These are phyloP conservation scores for Fusarium kyushuense DNA, from an alignment of 2,329 filamentous ascomycete genomes.

Conservation along the genomic window DNA sequence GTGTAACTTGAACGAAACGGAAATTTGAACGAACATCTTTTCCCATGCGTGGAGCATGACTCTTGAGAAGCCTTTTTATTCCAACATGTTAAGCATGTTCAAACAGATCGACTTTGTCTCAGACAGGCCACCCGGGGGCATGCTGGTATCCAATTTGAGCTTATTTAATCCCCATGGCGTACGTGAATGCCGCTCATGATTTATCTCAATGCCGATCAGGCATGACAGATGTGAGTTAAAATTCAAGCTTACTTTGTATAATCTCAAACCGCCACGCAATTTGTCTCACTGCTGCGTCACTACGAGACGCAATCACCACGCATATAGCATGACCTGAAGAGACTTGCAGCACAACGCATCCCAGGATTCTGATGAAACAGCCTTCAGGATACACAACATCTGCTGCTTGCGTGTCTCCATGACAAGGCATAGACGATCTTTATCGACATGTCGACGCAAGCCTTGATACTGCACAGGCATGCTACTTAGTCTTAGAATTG, in stretches of 20 bases:
- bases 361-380: conserved; percentile 14
- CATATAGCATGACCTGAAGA: conserved; percentile 2
- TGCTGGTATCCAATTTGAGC: conserved; percentile 24
- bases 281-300: conserved; percentile 41
- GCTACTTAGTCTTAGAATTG: conserved; percentile 8
- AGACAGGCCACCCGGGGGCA: conserved; percentile 18
- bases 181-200: conserved; percentile 33
- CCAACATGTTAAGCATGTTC: neutral
- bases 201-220: conserved; percentile 28
- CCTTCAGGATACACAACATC: conserved; percentile 25
- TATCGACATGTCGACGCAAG: conserved; percentile 9
- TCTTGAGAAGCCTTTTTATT: conserved; percentile 9
- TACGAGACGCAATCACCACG: conserved; percentile 24
- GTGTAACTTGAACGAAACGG: conserved; percentile 22
- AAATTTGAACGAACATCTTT: conserved; percentile 30
- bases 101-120: conserved; percentile 32
- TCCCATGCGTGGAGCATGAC: conserved; percentile 7
- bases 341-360: conserved; percentile 5
- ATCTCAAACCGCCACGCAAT: conserved; percentile 46
- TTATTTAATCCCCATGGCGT: conserved; percentile 32
- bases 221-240: conserved; percentile 40
- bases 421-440: conserved; percentile 16
- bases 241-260: conserved; percentile 49
- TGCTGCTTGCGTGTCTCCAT: conserved; percentile 24
- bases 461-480: conserved; percentile 5